These are phyloP conservation scores for Stenogyne calaminthoides DNA, from an alignment of 305 asterid genomes.

Conservation along the genomic window DNA sequence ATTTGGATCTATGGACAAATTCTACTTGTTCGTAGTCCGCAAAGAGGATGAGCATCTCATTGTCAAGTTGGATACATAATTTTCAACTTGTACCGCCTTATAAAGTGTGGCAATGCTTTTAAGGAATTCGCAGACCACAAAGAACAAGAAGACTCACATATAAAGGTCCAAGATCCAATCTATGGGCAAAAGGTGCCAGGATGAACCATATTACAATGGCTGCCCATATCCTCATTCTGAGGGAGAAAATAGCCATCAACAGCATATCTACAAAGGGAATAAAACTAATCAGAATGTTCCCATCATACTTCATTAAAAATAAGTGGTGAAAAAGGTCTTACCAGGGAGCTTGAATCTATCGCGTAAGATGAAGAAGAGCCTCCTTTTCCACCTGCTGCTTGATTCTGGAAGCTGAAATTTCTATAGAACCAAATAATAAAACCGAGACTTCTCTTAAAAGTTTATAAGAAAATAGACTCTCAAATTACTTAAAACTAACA, in stretches of 20 bases:
- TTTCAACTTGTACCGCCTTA: neutral
- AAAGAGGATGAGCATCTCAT: neutral
- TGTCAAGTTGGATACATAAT: constrained; percentile 4
- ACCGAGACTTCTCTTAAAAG: constrained; percentile 21
- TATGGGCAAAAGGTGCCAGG: constrained; percentile 79
- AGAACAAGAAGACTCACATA: constrained; percentile 62
- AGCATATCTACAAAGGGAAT: constrained; percentile 61
- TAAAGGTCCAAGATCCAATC: constrained; percentile 76
- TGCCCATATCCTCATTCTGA: constrained; percentile 70
- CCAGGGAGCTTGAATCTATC: constrained; percentile 84
- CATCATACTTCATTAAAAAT: constrained; percentile 4
- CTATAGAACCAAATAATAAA: constrained; percentile 41
- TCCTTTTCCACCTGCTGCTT: constrained; percentile 79
- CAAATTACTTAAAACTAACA: constrained; percentile 51
- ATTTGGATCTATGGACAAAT: neutral
- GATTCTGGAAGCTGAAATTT: constrained; percentile 77
- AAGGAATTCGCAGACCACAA: constrained; percentile 10
- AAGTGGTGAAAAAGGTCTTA: constrained; percentile 38
- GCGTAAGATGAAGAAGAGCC: constrained; percentile 58
- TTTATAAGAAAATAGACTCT: constrained; percentile 11
- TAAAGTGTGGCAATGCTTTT: neutral
- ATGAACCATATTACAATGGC: constrained; percentile 69
- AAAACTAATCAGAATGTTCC: constrained; percentile 33
- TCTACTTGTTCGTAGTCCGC: neutral
- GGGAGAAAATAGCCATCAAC: constrained; percentile 81